Conservation (phyloP, 805 yeast species). For the Sugiyamaella qingdaonensis region DNA sequence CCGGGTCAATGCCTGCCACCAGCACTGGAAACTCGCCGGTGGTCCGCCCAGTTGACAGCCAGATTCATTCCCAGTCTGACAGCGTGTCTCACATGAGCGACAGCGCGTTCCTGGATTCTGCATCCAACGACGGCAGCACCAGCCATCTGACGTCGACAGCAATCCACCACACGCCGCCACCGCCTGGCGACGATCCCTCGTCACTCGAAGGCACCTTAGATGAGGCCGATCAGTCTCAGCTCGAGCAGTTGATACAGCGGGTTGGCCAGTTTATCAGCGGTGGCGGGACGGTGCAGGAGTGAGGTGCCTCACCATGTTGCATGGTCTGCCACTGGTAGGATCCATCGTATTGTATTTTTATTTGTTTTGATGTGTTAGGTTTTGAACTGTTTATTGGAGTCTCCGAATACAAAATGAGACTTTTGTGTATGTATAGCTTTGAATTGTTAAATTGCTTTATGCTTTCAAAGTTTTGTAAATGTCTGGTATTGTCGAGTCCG, state of each 20-base stretch:
- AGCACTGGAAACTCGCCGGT: not conserved
- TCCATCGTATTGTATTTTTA: no score
- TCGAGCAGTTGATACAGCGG: slow-evolving; percentile 27
- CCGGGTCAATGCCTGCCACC: not conserved
- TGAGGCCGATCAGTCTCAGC: slow-evolving; percentile 17
- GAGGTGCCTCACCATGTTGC: not conserved
- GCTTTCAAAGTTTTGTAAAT: no score
- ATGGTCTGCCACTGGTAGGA: no score
- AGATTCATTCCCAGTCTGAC: not conserved
- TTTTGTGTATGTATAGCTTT: no score
- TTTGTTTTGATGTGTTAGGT: no score
- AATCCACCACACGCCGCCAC: not conserved
- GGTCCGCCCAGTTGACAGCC: not conserved
- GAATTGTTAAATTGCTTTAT: no score
- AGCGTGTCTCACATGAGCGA: not conserved
- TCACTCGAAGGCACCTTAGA: slow-evolving; percentile 2
- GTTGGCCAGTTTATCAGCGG: slow-evolving; percentile 27
- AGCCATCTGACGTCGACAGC: not conserved
- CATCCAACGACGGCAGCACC: not conserved
- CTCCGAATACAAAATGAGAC: no score
- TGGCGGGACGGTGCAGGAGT: slow-evolving; percentile 1
- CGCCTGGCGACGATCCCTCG: not conserved
- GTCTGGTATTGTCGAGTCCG: no score
- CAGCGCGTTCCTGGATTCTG: slow-evolving; percentile 1
- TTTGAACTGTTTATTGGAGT: no score